Evolutionary conservation across 257 asterid species (phyloP), one percentile per base, ranked within the genome.

Genomic region (Phtheirospermum japonicum): DNA sequence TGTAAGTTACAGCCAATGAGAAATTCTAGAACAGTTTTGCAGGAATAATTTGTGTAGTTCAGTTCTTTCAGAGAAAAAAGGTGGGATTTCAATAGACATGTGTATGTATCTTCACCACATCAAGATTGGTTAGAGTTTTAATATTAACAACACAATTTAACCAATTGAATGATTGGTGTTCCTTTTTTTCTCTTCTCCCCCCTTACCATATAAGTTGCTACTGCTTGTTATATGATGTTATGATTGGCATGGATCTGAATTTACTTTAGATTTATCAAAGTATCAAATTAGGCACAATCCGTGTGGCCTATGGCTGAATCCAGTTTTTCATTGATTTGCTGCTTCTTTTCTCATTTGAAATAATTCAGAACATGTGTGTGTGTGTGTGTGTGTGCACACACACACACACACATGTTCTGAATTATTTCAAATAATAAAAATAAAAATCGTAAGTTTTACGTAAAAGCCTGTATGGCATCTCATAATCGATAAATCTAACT

Each of bases 1-100:
- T 89, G 95, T 89, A 87, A 81, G 80, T 81, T 87, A 86, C 76
- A 67, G 79, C 75, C 73, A 75, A 69, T 68, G 82, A 77, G 77
- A 63, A 79, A 76, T 66, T 76, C 68, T 77, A 78, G 85, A 83
- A 77, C 90, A 92, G 93, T 89, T 92, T 92, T 92, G 96, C 90
- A 80, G 87, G 91, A 87, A 84, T 81, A 89, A 88, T 80, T 61
- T 79, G 80, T 84, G 85, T 82, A 80, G 96, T 68, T 71, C 80
- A 79, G 89, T 74, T 74, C 59, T 67, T 79, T 80, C 56, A 79
- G 85, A 73, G 72, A 60, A 78, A 71, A 80, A 23, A 23, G 62
- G 83, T 77, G 82, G 75, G 78, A 69, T 70, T 76, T 78, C 89
- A 78, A 71, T 73, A 82, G 73, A 73, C 71, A 59, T 76, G 79